Evolutionary conservation across 108 stramenopile genomes (phyloP).

Genomic region (Nitzschia palea): DNA sequence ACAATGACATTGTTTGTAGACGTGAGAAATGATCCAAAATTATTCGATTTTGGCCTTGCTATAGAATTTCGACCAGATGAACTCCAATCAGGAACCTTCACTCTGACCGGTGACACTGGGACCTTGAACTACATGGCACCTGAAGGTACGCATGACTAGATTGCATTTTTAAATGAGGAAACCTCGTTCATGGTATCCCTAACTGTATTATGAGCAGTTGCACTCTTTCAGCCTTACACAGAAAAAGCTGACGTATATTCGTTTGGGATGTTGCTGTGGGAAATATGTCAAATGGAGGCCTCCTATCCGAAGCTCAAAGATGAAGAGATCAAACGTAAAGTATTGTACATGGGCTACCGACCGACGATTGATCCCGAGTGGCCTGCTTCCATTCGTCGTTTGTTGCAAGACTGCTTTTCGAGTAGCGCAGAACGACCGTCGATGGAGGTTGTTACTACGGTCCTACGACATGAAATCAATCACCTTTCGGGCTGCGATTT

Average conservation of each 20-base stretch:
- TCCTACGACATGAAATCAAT: conserved; percentile 50
- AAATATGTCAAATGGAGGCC: conserved; percentile 55
- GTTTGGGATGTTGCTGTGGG: conserved; percentile 75
- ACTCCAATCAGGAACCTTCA: conserved; percentile 26
- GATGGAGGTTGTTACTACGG: conserved; percentile 39
- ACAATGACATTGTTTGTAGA: not conserved
- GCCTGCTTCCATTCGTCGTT: conserved; percentile 34
- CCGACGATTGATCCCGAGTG: conserved; percentile 67
- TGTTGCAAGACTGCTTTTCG: conserved; percentile 37
- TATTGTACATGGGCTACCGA: conserved; percentile 50
- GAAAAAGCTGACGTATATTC: conserved; percentile 82
- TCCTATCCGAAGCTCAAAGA: conserved; percentile 45
- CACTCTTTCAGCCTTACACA: conserved; percentile 69
- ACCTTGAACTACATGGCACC: conserved; percentile 67
- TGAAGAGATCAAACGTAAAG: conserved; percentile 26
- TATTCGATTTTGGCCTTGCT: conserved; percentile 58
- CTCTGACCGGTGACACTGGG: conserved; percentile 49
- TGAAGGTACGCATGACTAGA: conserved; percentile 33
- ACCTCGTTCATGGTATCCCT: not conserved
- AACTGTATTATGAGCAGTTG: conserved; percentile 28
- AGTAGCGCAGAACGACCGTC: conserved; percentile 47
- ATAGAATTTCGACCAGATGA: conserved; percentile 18
- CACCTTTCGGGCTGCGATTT: conserved; percentile 35
- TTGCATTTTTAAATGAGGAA: conserved; percentile 5
- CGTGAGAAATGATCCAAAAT: conserved; percentile 45